A percentile compares a stretch with the other conserved stretches of the same genome.
phyloP scores from a whole-genome alignment of 768 basidiomycete species.

The Daedaleopsis nitida region DNA sequence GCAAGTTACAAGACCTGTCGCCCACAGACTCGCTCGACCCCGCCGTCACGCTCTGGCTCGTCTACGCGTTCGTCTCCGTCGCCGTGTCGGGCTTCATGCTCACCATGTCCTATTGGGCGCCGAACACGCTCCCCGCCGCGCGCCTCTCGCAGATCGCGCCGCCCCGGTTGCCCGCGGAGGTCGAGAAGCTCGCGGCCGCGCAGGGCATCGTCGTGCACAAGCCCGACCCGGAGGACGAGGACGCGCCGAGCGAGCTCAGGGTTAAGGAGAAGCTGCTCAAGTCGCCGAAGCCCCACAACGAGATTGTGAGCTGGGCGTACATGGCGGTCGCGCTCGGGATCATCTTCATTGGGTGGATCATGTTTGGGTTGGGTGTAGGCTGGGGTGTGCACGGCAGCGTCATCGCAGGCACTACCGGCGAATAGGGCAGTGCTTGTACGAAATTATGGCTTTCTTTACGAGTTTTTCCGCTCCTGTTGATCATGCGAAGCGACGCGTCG shows the following conservation, averaged over 20 bases:
- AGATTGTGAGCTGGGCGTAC: conserved; percentile 25
- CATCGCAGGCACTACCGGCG: conserved; percentile 31
- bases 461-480: not conserved
- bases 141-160: conserved; percentile 41
- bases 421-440: conserved; percentile 16
- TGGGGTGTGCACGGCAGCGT: conserved; percentile 45
- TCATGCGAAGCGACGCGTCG: too few relatives aligned
- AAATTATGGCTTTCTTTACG: not conserved
- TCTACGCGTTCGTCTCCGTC: conserved; percentile 40
- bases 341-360: conserved; percentile 42
- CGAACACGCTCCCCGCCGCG: conserved; percentile 39
- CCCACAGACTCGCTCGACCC: conserved; percentile 37
- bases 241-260: conserved; percentile 23
- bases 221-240: conserved; percentile 20
- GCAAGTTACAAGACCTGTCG: conserved; percentile 42
- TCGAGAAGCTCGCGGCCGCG: conserved; percentile 30
- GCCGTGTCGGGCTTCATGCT: conserved; percentile 37
- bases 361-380: conserved; percentile 43
- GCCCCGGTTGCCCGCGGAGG: conserved; percentile 30
- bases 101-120: conserved; percentile 29
- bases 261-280: conserved; percentile 36
- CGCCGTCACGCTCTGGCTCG: conserved; percentile 42
- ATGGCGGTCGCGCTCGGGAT: conserved; percentile 27
- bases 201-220: conserved; percentile 19
- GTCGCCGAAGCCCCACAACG: conserved; percentile 23